phyloP scores from a whole-genome alignment of 169 alveolate genomes.

The Plasmodium falciparum region DNA sequence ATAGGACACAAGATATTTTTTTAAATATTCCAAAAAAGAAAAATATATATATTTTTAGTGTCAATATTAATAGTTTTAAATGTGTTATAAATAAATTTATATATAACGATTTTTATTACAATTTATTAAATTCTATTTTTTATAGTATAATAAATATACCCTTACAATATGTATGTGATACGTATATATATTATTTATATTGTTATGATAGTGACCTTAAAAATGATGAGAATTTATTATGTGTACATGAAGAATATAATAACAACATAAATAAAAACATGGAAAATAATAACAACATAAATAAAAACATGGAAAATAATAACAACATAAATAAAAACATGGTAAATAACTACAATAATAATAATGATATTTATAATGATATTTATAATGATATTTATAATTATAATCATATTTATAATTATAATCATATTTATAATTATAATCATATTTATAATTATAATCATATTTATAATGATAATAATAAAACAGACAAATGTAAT shows the following conservation, averaged over 20 bases:
- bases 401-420: too few relatives aligned
- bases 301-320: too few relatives aligned
- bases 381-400: background rate
- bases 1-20: too few relatives aligned
- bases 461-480: background rate
- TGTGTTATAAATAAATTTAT: background rate
- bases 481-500: background rate
- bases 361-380: too few relatives aligned
- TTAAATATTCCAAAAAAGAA: too few relatives aligned
- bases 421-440: background rate
- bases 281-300: background rate
- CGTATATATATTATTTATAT: background rate
- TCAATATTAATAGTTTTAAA: background rate
- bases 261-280: background rate
- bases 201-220: background rate
- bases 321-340: too few relatives aligned
- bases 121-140: constrained; percentile 16
- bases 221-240: background rate
- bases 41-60: too few relatives aligned
- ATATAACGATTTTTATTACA: constrained; percentile 30
- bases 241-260: too few relatives aligned
- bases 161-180: background rate
- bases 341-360: background rate
- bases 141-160: constrained; percentile 12
- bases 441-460: background rate